Base-by-base conservation (phyloP, 2,329 filamentous ascomycete genomes). In the Calonectria hawksworthii region DNA sequence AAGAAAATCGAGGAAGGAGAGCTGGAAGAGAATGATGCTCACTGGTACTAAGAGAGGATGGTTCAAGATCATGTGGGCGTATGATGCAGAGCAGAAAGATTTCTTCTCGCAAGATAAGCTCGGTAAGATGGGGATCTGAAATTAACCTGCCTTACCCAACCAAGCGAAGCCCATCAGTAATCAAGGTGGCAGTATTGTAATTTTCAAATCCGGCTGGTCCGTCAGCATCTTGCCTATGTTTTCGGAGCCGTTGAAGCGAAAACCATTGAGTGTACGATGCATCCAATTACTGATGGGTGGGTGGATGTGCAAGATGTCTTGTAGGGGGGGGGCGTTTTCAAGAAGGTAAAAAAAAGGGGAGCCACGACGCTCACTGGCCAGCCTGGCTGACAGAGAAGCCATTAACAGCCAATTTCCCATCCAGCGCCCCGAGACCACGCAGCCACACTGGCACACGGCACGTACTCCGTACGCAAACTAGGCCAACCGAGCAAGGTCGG, bases 381-480 rank as follows among this genome's bases (percentile, higher is more conserved):
- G 74, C 76, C 79, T 77, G 76, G 79, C 76, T 75, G 73, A 76
- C 68, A 74, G 70, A 80, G 78, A 79, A 76, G 76, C 77, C 80
- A 80, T 81, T 77, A 73, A 81, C 77, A 77, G 75, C 76, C 75
- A 81, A 81, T 81, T 79, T 81, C 79, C 79, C 77, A 63, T 70
- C 73, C 38, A 26, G 51, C 36, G 36, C 66, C 28, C 23, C 32
- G 23, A 38, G 38, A 36, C 52, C 23, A 50, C 44, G 54, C 61
- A 59, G 44, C 63, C 34, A 66, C 47, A 26, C 71, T 52, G 44
- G 28, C 59, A 61, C 65, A 32, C 51, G 23, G 61, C 61, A 66
- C 47, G 38, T n/a, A 52, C 56, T 44, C 26, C 36, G 36, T 26
- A 36, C 44, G 41, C 32, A 64, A 70, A 70, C 59, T 56, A 34